Conservation (phyloP, 2,329 filamentous ascomycete species). For the Cytospora mali region DNA sequence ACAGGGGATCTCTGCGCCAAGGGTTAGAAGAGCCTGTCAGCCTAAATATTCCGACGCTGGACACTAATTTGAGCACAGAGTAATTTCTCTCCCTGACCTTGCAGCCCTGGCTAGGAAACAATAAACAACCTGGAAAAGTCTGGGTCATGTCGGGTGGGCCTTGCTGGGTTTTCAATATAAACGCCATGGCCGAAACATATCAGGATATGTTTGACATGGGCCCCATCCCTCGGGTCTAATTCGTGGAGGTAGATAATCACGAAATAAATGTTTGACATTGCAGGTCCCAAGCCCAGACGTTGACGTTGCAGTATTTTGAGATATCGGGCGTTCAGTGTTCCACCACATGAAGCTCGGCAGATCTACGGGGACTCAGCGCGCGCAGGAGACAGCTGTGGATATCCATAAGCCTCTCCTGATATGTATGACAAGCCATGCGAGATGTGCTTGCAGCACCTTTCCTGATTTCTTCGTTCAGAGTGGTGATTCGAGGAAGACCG, state of each 20-base stretch:
- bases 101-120: slow-evolving; percentile 3
- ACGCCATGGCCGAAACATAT: not conserved
- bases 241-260: not conserved
- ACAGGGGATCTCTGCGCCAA: slow-evolving; percentile 16
- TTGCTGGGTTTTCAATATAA: slow-evolving; percentile 3
- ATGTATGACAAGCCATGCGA: not conserved
- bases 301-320: slow-evolving; percentile 1
- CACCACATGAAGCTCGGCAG: slow-evolving; percentile 28
- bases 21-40: slow-evolving; percentile 12
- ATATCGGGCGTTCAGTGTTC: slow-evolving; percentile 22
- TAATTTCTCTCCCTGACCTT: not conserved
- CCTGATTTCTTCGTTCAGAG: not conserved
- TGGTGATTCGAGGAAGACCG: slow-evolving; percentile 2
- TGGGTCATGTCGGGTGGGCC: not conserved
- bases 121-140: not conserved
- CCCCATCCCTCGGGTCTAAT: not conserved
- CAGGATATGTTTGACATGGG: not conserved
- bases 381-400: slow-evolving; percentile 5
- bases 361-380: slow-evolving; percentile 19
- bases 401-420: slow-evolving; percentile 12
- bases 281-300: not conserved
- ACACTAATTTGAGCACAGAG: not conserved
- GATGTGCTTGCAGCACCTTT: not conserved
- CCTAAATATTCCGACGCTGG: slow-evolving; percentile 27
- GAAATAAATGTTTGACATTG: not conserved